Evolutionary conservation across 495 filamentous ascomycete species (phyloP), one percentile per base, ranked within the genome.

Genomic region (Aspergillus saccharolyticus): DNA sequence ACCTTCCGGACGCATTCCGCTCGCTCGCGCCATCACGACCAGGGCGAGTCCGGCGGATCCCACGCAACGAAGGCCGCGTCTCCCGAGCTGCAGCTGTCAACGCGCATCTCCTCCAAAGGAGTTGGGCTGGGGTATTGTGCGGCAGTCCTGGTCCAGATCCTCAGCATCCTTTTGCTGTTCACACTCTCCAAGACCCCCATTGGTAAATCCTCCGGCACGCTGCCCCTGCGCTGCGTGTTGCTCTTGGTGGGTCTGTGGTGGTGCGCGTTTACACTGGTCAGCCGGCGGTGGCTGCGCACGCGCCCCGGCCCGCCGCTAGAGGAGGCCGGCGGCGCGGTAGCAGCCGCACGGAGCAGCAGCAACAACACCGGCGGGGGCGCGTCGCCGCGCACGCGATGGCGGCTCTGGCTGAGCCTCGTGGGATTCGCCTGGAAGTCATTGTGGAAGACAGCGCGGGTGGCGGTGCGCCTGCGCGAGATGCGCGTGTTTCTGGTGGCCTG

Each of bases 161-260:
- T 89, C 30, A 86, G 85, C 53, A 91, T 94, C 44, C 68, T 89
- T 33, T 70, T 91, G 7, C 73, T 89, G 28, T 62, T 78, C 45
- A 83, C 84, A 59, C 78, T 84, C n/a, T 85, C 81, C 54, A 85
- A 87, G 25, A 86, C 84, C 3, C 83, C 82, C 66, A 59, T 75
- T 6, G 58, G 67, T 1, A 72, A 73, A 44, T 22, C 47, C 0
- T 70, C 69, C 2, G 67, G 54, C 4, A 70, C 72, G 0, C 59
- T 72, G 17, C 85, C 86, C 1, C 80, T 89, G 54, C 84, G 90
- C 14, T 78, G 91, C 21, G 88, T 93, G 3, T 75, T 96, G 28
- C 87, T 91, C 54, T 66, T 89, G 20, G 83, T 96, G 24, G 91
- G 91, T 9, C 73, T 83, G n/a, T 96, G 91, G 91, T 96, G 91